These are phyloP conservation scores for Termitomyces sp. DNA, from an alignment of 768 basidiomycete genomes.

Conservation along the genomic window DNA sequence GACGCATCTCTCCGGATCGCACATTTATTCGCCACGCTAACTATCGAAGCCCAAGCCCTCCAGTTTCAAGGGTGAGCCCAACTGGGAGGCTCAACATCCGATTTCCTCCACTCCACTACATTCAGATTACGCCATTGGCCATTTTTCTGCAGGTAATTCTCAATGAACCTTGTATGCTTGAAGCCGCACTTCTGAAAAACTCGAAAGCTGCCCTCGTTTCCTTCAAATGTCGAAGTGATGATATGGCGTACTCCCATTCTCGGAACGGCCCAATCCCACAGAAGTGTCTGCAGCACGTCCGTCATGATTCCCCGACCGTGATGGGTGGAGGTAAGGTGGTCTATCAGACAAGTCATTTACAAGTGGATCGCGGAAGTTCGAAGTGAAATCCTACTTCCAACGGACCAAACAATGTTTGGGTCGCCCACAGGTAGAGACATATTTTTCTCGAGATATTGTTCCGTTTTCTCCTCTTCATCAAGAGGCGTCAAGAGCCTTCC, in stretches of 20 bases:
- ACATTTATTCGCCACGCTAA: background rate
- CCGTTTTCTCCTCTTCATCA: constrained; percentile 24
- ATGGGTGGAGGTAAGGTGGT: constrained; percentile 52
- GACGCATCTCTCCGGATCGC: background rate
- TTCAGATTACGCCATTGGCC: constrained; percentile 30
- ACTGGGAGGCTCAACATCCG: background rate
- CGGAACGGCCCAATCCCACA: constrained; percentile 57
- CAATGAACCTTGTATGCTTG: constrained; percentile 27
- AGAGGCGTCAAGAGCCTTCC: constrained; percentile 9
- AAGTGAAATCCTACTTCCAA: constrained; percentile 46
- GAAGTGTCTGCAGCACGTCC: constrained; percentile 46
- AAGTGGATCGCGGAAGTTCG: background rate
- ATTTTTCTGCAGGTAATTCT: constrained; percentile 31
- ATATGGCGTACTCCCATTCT: constrained; percentile 52
- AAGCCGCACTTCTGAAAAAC: constrained; percentile 73
- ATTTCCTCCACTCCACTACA: constrained; percentile 26
- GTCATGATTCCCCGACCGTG: constrained; percentile 72
- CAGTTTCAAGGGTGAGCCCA: background rate
- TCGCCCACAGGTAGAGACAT: constrained; percentile 36
- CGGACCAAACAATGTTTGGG: constrained; percentile 52
- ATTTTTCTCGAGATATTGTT: constrained; percentile 33
- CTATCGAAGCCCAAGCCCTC: background rate
- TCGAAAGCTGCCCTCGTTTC: constrained; percentile 52
- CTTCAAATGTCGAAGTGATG: constrained; percentile 36
- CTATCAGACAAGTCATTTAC: constrained; percentile 22